Evolutionary conservation across 164 flowering plant species (phyloP), one percentile per base, ranked within the genome.

Genomic region (Taxillus chinensis): DNA sequence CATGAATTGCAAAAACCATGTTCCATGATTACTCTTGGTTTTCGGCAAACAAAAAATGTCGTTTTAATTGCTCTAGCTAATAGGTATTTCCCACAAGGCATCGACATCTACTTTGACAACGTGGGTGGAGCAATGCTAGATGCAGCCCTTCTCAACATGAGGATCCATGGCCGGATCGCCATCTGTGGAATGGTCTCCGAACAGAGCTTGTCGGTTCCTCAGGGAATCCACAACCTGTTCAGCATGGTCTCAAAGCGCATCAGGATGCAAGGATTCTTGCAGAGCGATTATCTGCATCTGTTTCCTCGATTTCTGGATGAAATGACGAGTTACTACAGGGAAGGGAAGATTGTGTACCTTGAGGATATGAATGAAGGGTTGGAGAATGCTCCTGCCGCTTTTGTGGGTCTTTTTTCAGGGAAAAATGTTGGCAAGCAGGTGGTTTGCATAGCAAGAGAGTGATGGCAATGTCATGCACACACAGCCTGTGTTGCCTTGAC

Each of bases 121-220:
- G 87, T 86, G 48, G 89, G 92, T 2, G 89, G 92, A 5, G 63
- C 61, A 13, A 86, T 78, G 86, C 86, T 86, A 2, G 92, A 86
- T 40, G 87, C 84, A 3, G 86, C 60, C 5, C 81, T 86, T 46
- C 68, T 74, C n/a, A 82, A 86, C 80, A 84, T 86, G 89, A 75
- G 74, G 64, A 5, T 60, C 40, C 68, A 75, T 60, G 86, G 92
- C 4, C 64, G 86, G 38, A 79, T 86, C 8, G 84, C 92, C 0
- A 72, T 77, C 3, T 84, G 89, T 67, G 89, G 92, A 39, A 77
- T 84, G 83, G 73, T 86, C 45, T 83, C 92, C 4, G 73, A 68
- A 45, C 57, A 71, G 5, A 67, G 70, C 58, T 14, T 76, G 3
- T 62, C 74, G 7, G 52, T 66, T n/a, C 43, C 79, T 0, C 69